Evolutionary conservation across 371 early-diverging fungal genomes (phyloP).

Genomic region (Apophysomyces sp.): DNA sequence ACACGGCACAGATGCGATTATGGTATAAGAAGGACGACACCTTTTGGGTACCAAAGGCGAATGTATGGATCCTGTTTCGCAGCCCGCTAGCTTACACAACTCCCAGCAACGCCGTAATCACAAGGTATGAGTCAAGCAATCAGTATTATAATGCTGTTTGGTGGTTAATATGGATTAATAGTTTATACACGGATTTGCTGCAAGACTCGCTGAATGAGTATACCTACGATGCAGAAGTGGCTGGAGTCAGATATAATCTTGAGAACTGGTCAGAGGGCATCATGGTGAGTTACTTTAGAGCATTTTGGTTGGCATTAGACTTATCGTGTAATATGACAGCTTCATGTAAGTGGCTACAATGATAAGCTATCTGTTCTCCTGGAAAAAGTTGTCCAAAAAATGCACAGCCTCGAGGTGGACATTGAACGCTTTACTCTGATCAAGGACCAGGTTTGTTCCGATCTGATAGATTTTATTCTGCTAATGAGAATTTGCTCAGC

Average conservation of each 20-base stretch:
- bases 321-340: conserved; percentile 10
- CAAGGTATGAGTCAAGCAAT: conserved; percentile 21
- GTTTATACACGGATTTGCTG: conserved; percentile 74
- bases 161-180: too few species aligned
- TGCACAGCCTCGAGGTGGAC: conserved; percentile 65
- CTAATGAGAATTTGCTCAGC: conserved; percentile 13
- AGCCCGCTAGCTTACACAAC: conserved; percentile 67
- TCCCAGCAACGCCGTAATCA: conserved; percentile 54
- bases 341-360: conserved; percentile 80
- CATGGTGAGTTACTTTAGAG: conserved; percentile 23
- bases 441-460: conserved; percentile 57
- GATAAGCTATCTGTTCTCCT: conserved; percentile 79
- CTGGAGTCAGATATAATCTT: conserved; percentile 77
- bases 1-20: conserved; percentile 65
- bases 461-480: too few species aligned
- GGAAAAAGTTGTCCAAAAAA: conserved; percentile 66
- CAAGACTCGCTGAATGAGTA: conserved; percentile 82
- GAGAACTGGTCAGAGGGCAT: conserved; percentile 70
- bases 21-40: conserved; percentile 96
- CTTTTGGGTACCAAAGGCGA: conserved; percentile 82
- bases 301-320: background rate
- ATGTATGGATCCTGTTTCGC: conserved; percentile 54
- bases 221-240: conserved; percentile 86
- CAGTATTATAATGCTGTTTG: background rate
- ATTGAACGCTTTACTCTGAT: conserved; percentile 71